A percentile compares a stretch with the other conserved stretches of the same genome.
Conservation (phyloP, 2,329 filamentous ascomycete genomes). For the Verticillium alfalfae region DNA sequence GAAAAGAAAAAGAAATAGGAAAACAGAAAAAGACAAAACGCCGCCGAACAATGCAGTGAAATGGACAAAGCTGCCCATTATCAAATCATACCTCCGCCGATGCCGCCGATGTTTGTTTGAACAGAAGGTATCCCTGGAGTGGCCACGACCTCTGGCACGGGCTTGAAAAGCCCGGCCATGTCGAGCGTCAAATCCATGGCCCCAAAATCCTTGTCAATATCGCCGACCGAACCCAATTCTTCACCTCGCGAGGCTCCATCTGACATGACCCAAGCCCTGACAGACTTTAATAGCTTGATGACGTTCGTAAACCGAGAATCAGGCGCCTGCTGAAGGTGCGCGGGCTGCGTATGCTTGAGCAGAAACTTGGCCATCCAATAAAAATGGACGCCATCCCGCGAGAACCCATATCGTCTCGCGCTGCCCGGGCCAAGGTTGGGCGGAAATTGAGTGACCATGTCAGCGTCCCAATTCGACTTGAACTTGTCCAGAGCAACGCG, state of each 20-base stretch:
- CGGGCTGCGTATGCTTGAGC: slow-evolving; percentile 49
- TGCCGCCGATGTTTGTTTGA: slow-evolving; percentile 30
- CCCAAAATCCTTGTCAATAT: slow-evolving; percentile 64
- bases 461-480: slow-evolving; percentile 66
- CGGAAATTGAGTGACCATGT: slow-evolving; percentile 64
- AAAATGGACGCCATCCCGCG: slow-evolving; percentile 65
- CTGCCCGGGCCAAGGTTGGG: slow-evolving; percentile 26
- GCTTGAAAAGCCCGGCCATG: slow-evolving; percentile 67
- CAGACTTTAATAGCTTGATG: slow-evolving; percentile 54
- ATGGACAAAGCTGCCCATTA: slow-evolving; percentile 15
- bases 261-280: slow-evolving; percentile 54
- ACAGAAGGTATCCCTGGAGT: slow-evolving; percentile 34
- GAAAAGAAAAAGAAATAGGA: slow-evolving; percentile 1
- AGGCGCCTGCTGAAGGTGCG: slow-evolving; percentile 49
- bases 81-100: slow-evolving; percentile 24
- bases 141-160: slow-evolving; percentile 41
- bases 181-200: slow-evolving; percentile 60
- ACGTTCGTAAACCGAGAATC: slow-evolving; percentile 56
- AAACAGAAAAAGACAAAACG: slow-evolving; percentile 9
- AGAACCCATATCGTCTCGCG: slow-evolving; percentile 60
- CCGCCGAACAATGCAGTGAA: slow-evolving; percentile 17
- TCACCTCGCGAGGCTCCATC: slow-evolving; percentile 62
- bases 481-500: slow-evolving; percentile 62
- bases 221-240: slow-evolving; percentile 61
- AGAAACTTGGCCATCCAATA: slow-evolving; percentile 67